phyloP scores from a whole-genome alignment of 768 basidiomycete genomes.

The Pleurotus cornucopiae region DNA sequence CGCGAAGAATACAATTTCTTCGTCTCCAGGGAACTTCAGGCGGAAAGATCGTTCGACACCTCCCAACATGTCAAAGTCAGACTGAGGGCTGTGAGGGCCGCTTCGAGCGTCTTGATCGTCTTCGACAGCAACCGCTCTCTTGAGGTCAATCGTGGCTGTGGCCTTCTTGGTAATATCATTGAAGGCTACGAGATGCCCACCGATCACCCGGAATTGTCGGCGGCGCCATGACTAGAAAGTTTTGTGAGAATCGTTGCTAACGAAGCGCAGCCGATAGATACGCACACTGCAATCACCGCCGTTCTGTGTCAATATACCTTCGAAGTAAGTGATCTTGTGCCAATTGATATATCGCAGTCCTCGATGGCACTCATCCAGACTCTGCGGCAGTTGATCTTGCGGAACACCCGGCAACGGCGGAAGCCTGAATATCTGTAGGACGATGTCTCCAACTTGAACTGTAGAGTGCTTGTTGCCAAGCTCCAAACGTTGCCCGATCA shows the following conservation, averaged over 20 bases:
- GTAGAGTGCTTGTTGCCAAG: slow-evolving; percentile 53
- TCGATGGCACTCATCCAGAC: slow-evolving; percentile 86
- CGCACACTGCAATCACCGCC: slow-evolving; percentile 91
- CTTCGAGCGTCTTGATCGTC: slow-evolving; percentile 66
- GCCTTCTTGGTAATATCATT: slow-evolving; percentile 92
- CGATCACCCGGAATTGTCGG: slow-evolving; percentile 79
- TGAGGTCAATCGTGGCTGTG: slow-evolving; percentile 86
- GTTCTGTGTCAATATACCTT: slow-evolving; percentile 87
- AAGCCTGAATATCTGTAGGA: slow-evolving; percentile 86
- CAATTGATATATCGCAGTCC: slow-evolving; percentile 87
- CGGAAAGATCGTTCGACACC: slow-evolving; percentile 83
- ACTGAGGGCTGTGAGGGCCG: slow-evolving; percentile 40
- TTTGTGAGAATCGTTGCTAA: slow-evolving; percentile 8
- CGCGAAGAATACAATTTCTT: slow-evolving; percentile 87
- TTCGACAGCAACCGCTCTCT: slow-evolving; percentile 73
- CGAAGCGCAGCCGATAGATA: slow-evolving; percentile 11
- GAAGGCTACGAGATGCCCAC: slow-evolving; percentile 82
- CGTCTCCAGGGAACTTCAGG: slow-evolving; percentile 69
- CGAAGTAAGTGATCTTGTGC: slow-evolving; percentile 93
- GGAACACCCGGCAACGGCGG: slow-evolving; percentile 84
- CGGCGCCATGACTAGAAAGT: slow-evolving; percentile 69
- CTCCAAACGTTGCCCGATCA: slow-evolving; percentile 73
- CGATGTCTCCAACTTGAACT: slow-evolving; percentile 79
- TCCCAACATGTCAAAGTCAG: slow-evolving; percentile 60
- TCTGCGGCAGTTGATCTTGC: slow-evolving; percentile 79